phyloP scores from a whole-genome alignment of 1,284 basidiomycete genomes.

The Psilocybe mexicana region DNA sequence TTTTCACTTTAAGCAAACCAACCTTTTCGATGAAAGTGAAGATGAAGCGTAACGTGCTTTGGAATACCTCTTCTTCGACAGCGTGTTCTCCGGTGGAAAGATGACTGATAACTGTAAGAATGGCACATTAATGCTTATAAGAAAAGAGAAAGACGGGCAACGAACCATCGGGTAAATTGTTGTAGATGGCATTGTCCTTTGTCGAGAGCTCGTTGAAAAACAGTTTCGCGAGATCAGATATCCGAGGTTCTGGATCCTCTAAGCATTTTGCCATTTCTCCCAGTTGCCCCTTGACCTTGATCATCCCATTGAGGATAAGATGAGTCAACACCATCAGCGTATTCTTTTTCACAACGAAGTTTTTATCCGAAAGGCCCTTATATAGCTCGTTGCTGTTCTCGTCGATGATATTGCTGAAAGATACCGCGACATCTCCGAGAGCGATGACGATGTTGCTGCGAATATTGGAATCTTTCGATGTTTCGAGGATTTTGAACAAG shows the following conservation, averaged over 20 bases:
- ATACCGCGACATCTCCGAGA: conserved; percentile 95
- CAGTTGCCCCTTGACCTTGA: conserved; percentile 98
- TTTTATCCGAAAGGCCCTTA: conserved; percentile 85
- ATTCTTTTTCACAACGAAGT: conserved; percentile 96
- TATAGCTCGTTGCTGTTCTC: conserved; percentile 97
- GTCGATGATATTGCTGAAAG: conserved; percentile 94
- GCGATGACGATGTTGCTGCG: conserved; percentile 97
- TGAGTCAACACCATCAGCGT: conserved; percentile 99
- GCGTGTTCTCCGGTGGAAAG: conserved; percentile 92
- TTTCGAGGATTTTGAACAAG: conserved; percentile 92
- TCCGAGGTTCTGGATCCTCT: conserved; percentile 88
- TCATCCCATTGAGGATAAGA: conserved; percentile 97
- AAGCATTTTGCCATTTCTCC: conserved; percentile 99
- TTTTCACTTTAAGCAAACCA: conserved; percentile 13
- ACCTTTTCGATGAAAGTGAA: conserved; percentile 98
- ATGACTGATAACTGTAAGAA: conserved; percentile 81
- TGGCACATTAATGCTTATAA: conserved; percentile 9
- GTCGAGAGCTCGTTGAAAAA: conserved; percentile 96
- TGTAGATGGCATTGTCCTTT: conserved; percentile 99
- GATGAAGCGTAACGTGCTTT: conserved; percentile 93
- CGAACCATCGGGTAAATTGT: conserved; percentile 91
- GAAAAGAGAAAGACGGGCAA: conserved; percentile 7
- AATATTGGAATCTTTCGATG: conserved; percentile 85
- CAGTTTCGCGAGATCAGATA: conserved; percentile 91
- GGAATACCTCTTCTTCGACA: conserved; percentile 91